Evolutionary conservation across 495 filamentous ascomycete genomes (phyloP), one percentile per base, ranked within the genome.

Genomic region (Aspergillus asperescens): DNA sequence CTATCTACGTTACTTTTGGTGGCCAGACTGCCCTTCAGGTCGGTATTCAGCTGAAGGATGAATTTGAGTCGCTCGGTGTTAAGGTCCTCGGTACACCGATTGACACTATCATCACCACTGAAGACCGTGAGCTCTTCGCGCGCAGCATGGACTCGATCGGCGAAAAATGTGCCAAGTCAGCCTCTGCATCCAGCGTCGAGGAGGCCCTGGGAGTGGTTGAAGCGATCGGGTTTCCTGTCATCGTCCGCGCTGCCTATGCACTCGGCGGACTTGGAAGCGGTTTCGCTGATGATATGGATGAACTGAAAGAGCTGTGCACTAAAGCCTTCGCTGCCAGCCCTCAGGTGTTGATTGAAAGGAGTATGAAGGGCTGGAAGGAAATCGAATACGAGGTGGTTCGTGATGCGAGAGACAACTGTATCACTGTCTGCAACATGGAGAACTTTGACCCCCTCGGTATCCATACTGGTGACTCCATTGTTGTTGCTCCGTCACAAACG

Each of bases 291-390:
- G 82, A 96, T 68, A 86, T 94, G 69, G 70, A 79, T n/a, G 81
- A 97, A 66, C 74, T 98, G 39, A 72, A 87, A 47, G 88, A 93
- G 3, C 82, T 96, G n/a, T 98, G 93, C 75, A 85, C 87, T 62
- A 94, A 92, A 66, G 92, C 93, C 18, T 86, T 98, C 58, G 90
- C 93, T 10, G 93, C 87, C 48, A 95, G 90, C 61, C 93, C 93
- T 2, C 93, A 98, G 71, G 89, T 98, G 5, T 76, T 98, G 27
- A 91, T 98, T 55, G 93, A 98, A 73, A 82, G 87, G 66, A 95
- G 89, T 72, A 98, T 98, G 93, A 98, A 98, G 71, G 93, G 93
- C 40, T 98, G 93, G 93, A 98, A 98, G 71, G 93, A 98, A 67
- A 90, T 96, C 48, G 93, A 98, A 64, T 98, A 98, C 69, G 93